Evolutionary conservation across 345 rosid genomes (phyloP), one percentile per base, ranked within the genome.

Genomic region (Camelina neglecta): DNA sequence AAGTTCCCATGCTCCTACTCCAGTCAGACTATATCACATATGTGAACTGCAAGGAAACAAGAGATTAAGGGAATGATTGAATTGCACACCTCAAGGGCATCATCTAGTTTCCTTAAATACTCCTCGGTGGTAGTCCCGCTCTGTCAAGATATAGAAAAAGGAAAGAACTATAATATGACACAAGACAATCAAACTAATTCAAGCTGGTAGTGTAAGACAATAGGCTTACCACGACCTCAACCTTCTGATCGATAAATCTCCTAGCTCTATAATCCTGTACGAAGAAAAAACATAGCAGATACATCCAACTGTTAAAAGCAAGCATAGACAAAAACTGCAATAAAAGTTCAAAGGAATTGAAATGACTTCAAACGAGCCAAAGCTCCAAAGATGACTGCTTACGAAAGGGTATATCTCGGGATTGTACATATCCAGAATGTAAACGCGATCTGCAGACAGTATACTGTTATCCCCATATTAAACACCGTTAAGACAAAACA

Each of bases 341-440:
- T 12, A 11, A 54, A 4, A 38, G 23, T 11, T 53, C 0, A 33
- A 57, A 50, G 31, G 20, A 36, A 23, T 38, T 49, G 23, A 42
- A 58, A 78, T 47, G 18, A 41, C 38, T 59, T 64, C 7, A 11
- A 61, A 59, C 60, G 13, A 36, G 4, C 3, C 9, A 57, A 73
- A 73, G 63, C 36, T 75, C 54, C 44, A 51, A 65, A 66, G 33
- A 57, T 50, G 51, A 47, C 44, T 75, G 77, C 96, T 90, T 87
- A 92, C 98, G 23, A 80, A 83, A 42, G 98, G 98, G 79, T 90
- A 94, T 74, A 94, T 92, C 73, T 81, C 84, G 36, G 93, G 97
- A 67, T 94, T 94, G 82, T 84, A 94, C 91, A 92, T 84, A 80
- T 94, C 98, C 84, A 94, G 67, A 51, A 87, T 86, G 80, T 94